Base-by-base conservation (phyloP, 176 grass and related monocot genomes). In the Triticum turgidum region DNA sequence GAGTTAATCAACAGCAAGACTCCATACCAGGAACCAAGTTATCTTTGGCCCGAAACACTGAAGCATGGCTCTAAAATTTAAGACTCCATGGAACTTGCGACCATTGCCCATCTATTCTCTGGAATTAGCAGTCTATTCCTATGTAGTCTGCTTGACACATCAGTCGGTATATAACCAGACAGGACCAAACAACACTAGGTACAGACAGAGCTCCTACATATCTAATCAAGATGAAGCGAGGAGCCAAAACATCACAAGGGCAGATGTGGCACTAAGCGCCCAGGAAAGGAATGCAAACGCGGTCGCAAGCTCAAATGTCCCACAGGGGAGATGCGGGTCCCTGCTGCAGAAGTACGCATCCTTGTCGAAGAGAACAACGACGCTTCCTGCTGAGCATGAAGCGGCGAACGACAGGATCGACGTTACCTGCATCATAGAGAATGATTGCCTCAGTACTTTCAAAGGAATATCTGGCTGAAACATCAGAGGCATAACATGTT, bases 211-310 rank as follows among this genome's bases (percentile, higher is more conserved):
- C 49, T 87, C 84, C 54, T 83, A 91, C 77, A 93, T 42, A 9
- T 37, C 41, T 67, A 76, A 76, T 98, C 84, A 98, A 74, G 86
- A 42, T 1, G 96, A 94, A 47, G 91, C 92, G 32, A 96, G 88
- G 51, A 98, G 86, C 91, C 93, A 94, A 84, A 96, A 94, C 87
- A 94, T 92, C 78, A 96, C 81, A 17, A 92, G 76, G 37, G 93
- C 91, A 68, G 96, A 98, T 56, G 81, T 76, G 24, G 91, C 81
- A 58, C 91, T 89, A 68, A 92, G 86, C 5, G 89, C 78, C 85
- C 93, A 98, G 38, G 87, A 93, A 77, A 98, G 62, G 84, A 98
- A 96, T 68, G 96, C 90, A 58, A 92, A 91, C 59, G 90, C 90
- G 34, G 88, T 91, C 67, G 96, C 94, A 6, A 98, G 69, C 83